Evolutionary conservation across 164 flowering plant species (phyloP), one percentile per base, ranked within the genome.

Genomic region (Warburgia ugandensis): DNA sequence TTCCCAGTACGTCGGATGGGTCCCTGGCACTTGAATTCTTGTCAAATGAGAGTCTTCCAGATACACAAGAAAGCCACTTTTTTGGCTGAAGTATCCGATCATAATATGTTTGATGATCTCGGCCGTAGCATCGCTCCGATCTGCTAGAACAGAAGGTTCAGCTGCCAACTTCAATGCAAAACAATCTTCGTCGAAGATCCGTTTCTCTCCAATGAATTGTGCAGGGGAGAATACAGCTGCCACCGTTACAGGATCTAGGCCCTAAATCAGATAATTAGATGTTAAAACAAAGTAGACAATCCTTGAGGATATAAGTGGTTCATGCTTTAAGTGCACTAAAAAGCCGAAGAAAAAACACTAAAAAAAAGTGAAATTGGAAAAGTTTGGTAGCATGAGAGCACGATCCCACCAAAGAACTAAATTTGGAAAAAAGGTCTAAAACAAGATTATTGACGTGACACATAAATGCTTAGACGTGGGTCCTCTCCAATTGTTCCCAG

Each of bases 71-170:
- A 86, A 60, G 0, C 95, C 95, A 55, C 73, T 81, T 54, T 73
- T 73, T 53, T 86, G 95, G 69, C 96, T 84, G 54, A 86, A 84
- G 76, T 79, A 81, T 20, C 92, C 96, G 11, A 75, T 61, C 3
- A 75, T 62, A 3, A 68, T 80, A 49, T 86, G 96, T 52, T 81
- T 86, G 73, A 86, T 86, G 75, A 74, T 79, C 75, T 86, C 96
- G 1, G 92, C 89, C 1, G 79, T 75, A 62, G 43, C 66, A 42
- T 86, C 96, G 25, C 89, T 75, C 1, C 96, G 66, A 22, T 77
- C 84, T 1, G 73, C 71, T 6, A 86, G 70, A 28, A 72, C 86
- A 17, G 74, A 29, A 16, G 71, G 79, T 39, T 84, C 85, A 0
- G 92, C 83, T 6, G 89, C 73, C 51, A 81, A 22, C 46, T 84